phyloP scores from a whole-genome alignment of 306 rosid species.

The Sesbania bispinosa region DNA sequence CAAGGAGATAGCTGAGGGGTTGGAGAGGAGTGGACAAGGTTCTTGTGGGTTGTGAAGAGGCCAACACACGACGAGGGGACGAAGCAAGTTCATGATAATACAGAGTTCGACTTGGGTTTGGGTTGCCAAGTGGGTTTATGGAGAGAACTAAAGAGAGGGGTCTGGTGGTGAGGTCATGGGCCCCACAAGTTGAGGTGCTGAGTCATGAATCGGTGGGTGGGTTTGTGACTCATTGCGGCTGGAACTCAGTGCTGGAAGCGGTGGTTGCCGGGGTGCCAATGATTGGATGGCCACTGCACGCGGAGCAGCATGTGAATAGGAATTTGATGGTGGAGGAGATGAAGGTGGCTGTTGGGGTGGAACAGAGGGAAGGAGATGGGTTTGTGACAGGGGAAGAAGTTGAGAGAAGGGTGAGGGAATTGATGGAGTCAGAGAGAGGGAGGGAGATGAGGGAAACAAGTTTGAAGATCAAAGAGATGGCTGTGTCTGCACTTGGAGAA shows the following conservation, averaged over 20 bases:
- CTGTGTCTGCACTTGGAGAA: slow-evolving; percentile 19
- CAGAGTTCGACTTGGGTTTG: not conserved
- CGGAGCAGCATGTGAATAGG: slow-evolving; percentile 40
- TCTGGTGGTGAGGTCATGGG: slow-evolving; percentile 28
- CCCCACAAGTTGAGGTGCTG: slow-evolving; percentile 33
- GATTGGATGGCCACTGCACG: slow-evolving; percentile 35
- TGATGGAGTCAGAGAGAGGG: slow-evolving; percentile 23
- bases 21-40: slow-evolving; percentile 30
- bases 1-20: slow-evolving; percentile 29
- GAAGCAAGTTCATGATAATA: not conserved
- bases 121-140: slow-evolving; percentile 27
- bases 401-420: slow-evolving; percentile 19
- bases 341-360: slow-evolving; percentile 31
- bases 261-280: slow-evolving; percentile 42
- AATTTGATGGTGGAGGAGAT: slow-evolving; percentile 30
- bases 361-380: slow-evolving; percentile 19
- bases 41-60: slow-evolving; percentile 31
- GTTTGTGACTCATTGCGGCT: slow-evolving; percentile 37
- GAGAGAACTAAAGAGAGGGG: slow-evolving; percentile 31
- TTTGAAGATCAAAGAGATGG: slow-evolving; percentile 6
- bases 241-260: slow-evolving; percentile 41
- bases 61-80: not conserved
- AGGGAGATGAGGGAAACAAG: slow-evolving; percentile 7
- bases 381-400: slow-evolving; percentile 30
- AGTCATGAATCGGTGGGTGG: slow-evolving; percentile 24